Percentiles rank a stretch among this genome's conserved stretches.
Evolutionary conservation across 352 stramenopile genomes (phyloP).

Genomic region (Phytophthora cactorum): DNA sequence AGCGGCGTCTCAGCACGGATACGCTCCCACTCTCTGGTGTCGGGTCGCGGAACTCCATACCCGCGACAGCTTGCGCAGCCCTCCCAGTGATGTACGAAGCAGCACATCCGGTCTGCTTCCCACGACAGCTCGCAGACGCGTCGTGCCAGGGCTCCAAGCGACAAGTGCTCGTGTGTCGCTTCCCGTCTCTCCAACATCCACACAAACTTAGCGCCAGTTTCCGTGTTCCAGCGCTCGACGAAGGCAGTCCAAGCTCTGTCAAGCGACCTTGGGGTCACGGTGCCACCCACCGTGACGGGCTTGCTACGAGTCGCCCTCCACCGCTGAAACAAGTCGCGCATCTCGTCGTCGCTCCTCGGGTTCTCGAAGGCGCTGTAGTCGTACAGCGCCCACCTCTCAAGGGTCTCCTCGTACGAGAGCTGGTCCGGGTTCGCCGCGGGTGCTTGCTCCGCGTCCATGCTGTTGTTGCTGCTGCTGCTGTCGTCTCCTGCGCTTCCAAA

Average conservation of each 20-base stretch:
- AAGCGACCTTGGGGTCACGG: background rate
- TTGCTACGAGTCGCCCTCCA: background rate
- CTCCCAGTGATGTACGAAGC: background rate
- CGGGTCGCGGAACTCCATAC: background rate
- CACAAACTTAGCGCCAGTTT: background rate
- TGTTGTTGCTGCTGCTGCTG: background rate
- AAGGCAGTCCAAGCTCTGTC: background rate
- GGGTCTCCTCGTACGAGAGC: background rate
- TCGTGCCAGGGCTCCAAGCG: background rate
- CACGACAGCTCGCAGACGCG: background rate
- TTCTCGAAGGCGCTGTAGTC: background rate
- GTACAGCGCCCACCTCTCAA: background rate
- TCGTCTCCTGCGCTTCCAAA: background rate
- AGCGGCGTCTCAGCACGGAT: background rate
- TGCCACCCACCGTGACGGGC: background rate
- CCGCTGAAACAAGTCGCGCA: background rate
- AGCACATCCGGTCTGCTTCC: background rate
- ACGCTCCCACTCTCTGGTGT: background rate
- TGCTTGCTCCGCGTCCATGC: background rate
- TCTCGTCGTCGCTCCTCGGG: background rate
- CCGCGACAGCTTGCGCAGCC: background rate
- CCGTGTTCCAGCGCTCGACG: constrained; percentile 3
- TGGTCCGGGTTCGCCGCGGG: background rate
- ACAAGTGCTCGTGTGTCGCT: background rate
- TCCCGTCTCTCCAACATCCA: background rate